phyloP scores from a whole-genome alignment of 768 basidiomycete species.

The Leucosporidium scottii region DNA sequence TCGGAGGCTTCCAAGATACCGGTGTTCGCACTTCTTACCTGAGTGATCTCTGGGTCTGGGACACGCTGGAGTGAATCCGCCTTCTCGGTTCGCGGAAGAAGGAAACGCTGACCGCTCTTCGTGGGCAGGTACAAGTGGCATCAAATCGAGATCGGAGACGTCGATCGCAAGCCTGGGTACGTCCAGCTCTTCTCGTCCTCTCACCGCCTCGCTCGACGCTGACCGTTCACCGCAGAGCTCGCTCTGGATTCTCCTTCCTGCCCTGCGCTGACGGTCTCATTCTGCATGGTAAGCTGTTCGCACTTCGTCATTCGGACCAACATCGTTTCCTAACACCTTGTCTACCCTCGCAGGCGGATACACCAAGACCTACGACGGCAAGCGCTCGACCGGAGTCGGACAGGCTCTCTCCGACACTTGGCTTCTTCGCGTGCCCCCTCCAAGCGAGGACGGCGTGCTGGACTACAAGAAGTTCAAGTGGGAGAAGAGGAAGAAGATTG shows the following conservation, averaged over 20 bases:
- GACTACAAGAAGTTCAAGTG: constrained; percentile 61
- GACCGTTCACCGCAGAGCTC: constrained; percentile 31
- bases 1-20: constrained; percentile 76
- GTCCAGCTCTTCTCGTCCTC: constrained; percentile 30
- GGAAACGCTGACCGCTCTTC: neutral
- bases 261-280: constrained; percentile 69
- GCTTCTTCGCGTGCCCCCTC: constrained; percentile 54
- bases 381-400: constrained; percentile 66
- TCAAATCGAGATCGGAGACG: constrained; percentile 65
- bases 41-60: constrained; percentile 89
- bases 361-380: constrained; percentile 87
- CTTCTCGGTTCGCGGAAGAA: neutral
- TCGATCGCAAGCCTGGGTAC: constrained; percentile 65
- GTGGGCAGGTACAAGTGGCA: constrained; percentile 60
- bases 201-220: neutral
- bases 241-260: constrained; percentile 71
- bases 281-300: constrained; percentile 55
- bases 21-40: constrained; percentile 59
- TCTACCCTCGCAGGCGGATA: constrained; percentile 59
- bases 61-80: constrained; percentile 46
- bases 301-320: too few species aligned
- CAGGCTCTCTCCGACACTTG: constrained; percentile 78
- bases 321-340: neutral
- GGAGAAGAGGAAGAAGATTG: constrained; percentile 74
- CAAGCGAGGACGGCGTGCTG: constrained; percentile 38